Evolutionary conservation across 2,329 filamentous ascomycete genomes (phyloP).

Genomic region (Orbilia oligospora): DNA sequence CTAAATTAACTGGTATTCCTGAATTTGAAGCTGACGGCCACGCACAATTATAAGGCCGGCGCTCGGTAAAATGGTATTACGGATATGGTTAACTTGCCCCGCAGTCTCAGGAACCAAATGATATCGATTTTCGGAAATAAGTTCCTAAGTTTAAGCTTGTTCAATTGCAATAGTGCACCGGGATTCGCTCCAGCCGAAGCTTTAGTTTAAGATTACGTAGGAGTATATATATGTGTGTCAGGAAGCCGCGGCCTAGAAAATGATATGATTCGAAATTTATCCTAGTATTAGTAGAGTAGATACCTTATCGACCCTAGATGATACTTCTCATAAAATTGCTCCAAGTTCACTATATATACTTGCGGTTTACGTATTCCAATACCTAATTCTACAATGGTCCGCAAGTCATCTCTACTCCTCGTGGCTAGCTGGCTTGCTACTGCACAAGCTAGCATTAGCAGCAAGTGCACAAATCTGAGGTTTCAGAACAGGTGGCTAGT

Average conservation of each 20-base stretch:
- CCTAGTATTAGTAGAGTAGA: too few relatives aligned
- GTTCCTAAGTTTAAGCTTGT: neutral
- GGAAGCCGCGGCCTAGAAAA: too few relatives aligned
- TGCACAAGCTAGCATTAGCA: slow-evolving; percentile 54
- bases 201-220: neutral
- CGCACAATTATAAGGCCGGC: too few relatives aligned
- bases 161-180: too few relatives aligned
- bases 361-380: neutral
- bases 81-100: slow-evolving; percentile 5
- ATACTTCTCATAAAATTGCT: too few relatives aligned
- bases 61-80: neutral
- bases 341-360: neutral
- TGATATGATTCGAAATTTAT: too few relatives aligned
- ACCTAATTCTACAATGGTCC: slow-evolving; percentile 1
- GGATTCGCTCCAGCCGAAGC: neutral
- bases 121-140: neutral
- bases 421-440: slow-evolving; percentile 26
- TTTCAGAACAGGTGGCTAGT: slow-evolving; percentile 43
- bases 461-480: slow-evolving; percentile 53
- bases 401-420: slow-evolving; percentile 15
- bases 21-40: neutral
- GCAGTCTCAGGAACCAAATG: neutral
- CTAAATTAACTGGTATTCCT: neutral
- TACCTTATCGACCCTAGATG: too few relatives aligned
- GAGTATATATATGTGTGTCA: neutral